phyloP scores from a whole-genome alignment of 169 alveolate genomes.

The Perkinsus olseni region DNA sequence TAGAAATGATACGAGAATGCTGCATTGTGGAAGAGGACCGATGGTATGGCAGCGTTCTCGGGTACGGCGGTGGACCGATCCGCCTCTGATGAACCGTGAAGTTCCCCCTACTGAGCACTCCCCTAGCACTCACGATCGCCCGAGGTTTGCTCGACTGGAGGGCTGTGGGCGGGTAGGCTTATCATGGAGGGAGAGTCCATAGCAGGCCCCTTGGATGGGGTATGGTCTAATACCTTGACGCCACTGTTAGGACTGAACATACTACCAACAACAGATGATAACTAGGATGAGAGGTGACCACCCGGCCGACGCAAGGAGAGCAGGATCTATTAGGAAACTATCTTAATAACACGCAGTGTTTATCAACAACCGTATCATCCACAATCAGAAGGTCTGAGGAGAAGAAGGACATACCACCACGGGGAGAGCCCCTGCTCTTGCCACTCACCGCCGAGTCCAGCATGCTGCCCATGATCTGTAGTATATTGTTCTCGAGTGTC shows the following conservation, averaged over 20 bases:
- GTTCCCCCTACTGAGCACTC: no score
- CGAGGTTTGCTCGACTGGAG: neutral
- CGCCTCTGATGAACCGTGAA: neutral
- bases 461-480: slow-evolving; percentile 52
- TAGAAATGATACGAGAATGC: neutral
- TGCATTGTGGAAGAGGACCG: neutral
- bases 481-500: slow-evolving; percentile 45
- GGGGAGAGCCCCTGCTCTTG: neutral
- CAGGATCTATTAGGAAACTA: neutral
- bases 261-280: neutral
- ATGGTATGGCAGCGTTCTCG: neutral
- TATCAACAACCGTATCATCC: neutral
- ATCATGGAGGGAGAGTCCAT: neutral
- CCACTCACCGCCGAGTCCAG: slow-evolving; percentile 30
- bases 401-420: neutral
- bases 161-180: neutral
- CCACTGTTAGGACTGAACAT: neutral
- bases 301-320: neutral
- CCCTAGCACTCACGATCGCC: no score
- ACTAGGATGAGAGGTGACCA: neutral
- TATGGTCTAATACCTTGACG: neutral
- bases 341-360: neutral
- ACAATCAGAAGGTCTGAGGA: neutral
- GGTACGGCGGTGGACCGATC: neutral
- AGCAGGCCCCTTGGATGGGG: neutral